Conservation (phyloP, 768 basidiomycete genomes). For the Mycena epipterygia region DNA sequence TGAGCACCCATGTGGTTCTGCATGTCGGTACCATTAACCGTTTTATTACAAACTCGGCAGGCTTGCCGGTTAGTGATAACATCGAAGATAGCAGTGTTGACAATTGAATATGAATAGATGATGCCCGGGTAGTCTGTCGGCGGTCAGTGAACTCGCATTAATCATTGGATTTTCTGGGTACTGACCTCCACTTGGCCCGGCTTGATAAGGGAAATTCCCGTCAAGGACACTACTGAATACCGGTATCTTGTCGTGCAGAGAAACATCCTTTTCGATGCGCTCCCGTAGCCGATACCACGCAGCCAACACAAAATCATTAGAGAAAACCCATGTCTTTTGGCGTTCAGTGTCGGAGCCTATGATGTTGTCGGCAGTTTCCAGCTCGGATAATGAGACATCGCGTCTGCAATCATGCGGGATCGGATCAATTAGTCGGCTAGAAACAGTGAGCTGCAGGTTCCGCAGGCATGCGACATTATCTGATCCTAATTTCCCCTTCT, state of each 20-base stretch:
- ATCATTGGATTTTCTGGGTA: background rate
- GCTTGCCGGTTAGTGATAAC: constrained; percentile 9
- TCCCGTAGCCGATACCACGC: background rate
- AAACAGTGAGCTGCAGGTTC: constrained; percentile 11
- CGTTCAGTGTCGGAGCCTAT: background rate
- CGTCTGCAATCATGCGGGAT: background rate
- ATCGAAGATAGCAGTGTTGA: background rate
- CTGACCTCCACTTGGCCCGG: background rate
- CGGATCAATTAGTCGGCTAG: constrained; percentile 1
- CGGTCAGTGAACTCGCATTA: background rate
- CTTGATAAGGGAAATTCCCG: constrained; percentile 1
- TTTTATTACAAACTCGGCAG: constrained; percentile 5
- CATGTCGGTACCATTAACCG: background rate
- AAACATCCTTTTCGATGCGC: background rate
- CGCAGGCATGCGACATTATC: background rate
- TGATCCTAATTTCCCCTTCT: background rate
- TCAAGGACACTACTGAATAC: background rate
- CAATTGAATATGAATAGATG: background rate
- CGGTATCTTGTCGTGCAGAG: constrained; percentile 1
- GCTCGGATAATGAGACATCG: background rate
- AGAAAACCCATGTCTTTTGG: constrained; percentile 3
- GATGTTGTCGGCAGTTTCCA: background rate
- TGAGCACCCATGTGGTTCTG: background rate
- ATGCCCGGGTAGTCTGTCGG: background rate
- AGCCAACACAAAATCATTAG: background rate